Percentiles rank a stretch among this genome's conserved stretches.
Conservation (phyloP, 768 basidiomycete species). For the Fistulinella prunicolor region DNA sequence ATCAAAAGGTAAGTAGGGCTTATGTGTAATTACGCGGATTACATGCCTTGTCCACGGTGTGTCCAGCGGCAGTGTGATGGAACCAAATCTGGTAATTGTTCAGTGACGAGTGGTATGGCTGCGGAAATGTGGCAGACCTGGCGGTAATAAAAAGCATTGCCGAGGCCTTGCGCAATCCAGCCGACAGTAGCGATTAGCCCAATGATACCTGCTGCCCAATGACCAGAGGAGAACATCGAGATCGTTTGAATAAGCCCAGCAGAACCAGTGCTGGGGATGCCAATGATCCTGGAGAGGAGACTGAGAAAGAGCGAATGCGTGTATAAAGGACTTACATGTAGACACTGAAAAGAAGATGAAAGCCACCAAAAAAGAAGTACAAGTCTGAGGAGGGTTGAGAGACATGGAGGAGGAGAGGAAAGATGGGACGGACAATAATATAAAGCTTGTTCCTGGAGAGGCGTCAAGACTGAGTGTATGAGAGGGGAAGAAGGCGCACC, state of each 20-base stretch:
- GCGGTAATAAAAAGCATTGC: constrained; percentile 77
- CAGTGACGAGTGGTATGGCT: constrained; percentile 6
- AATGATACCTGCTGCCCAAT: constrained; percentile 78
- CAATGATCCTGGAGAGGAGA: constrained; percentile 69
- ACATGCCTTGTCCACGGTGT: constrained; percentile 80
- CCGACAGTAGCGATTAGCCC: constrained; percentile 79
- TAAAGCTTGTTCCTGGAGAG: constrained; percentile 77
- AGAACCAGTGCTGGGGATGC: constrained; percentile 93
- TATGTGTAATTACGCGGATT: neutral
- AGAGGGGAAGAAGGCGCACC: constrained; percentile 42
- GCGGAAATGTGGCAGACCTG: constrained; percentile 47
- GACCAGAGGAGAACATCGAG: constrained; percentile 65
- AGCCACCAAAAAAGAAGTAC: constrained; percentile 96
- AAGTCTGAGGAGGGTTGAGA: constrained; percentile 55
- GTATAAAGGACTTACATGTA: constrained; percentile 66
- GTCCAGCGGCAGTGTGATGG: constrained; percentile 80
- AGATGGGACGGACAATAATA: constrained; percentile 75
- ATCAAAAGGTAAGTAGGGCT: constrained; percentile 10
- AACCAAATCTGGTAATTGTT: constrained; percentile 57
- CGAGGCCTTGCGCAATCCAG: constrained; percentile 84
- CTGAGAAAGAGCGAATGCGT: constrained; percentile 14
- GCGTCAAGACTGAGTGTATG: constrained; percentile 24
- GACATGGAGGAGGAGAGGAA: constrained; percentile 3
- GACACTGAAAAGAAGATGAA: constrained; percentile 88
- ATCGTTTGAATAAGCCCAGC: constrained; percentile 95